Conservation (phyloP, 2,329 filamentous ascomycete genomes). For the Ceratocystis diversiconidia region DNA sequence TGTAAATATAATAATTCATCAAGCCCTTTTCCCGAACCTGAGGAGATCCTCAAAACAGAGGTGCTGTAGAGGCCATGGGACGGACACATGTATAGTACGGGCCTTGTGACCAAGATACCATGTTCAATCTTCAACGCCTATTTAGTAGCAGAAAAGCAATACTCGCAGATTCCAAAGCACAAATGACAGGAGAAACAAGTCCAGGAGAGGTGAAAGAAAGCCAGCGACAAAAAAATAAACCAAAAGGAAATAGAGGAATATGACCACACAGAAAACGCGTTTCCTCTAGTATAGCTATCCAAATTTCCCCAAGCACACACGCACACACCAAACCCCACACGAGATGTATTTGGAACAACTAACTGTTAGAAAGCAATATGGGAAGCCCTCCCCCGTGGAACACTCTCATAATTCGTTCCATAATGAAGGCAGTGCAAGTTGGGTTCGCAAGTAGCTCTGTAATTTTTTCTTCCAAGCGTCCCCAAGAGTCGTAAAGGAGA, state of each 20-base stretch:
- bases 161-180: slow-evolving; percentile 21
- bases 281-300: neutral
- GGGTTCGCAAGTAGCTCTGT: neutral
- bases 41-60: no score
- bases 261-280: neutral
- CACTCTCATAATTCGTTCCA: neutral
- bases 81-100: neutral
- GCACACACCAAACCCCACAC: no score
- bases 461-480: neutral
- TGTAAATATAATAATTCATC: neutral
- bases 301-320: neutral
- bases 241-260: slow-evolving; percentile 20
- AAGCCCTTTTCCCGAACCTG: neutral
- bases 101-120: slow-evolving; percentile 10
- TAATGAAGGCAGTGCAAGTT: neutral
- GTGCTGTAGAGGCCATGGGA: neutral
- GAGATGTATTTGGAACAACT: neutral
- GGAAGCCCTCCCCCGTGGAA: neutral
- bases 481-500: slow-evolving; percentile 16
- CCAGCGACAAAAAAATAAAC: slow-evolving; percentile 14
- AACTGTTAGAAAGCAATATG: neutral
- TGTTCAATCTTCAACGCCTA: slow-evolving; percentile 28
- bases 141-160: slow-evolving; percentile 23
- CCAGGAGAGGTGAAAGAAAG: slow-evolving; percentile 17
- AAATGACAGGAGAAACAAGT: slow-evolving; percentile 23